phyloP scores from a whole-genome alignment of 768 basidiomycete genomes.

The Boletus rubroflammeus region DNA sequence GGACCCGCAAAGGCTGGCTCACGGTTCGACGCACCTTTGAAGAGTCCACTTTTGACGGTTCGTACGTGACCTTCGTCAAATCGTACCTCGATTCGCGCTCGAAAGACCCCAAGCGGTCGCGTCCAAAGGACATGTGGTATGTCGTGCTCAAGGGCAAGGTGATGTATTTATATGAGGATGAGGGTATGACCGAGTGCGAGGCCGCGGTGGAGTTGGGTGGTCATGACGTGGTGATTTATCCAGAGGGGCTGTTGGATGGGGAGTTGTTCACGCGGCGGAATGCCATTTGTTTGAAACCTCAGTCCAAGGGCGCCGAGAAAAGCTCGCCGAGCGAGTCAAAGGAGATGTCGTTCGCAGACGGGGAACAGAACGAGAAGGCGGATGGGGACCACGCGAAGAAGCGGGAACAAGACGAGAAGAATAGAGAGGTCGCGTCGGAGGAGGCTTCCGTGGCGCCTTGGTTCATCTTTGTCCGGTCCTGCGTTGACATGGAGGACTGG shows the following conservation, averaged over 20 bases:
- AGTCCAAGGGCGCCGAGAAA: constrained; percentile 32
- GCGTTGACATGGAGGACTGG: constrained; percentile 97
- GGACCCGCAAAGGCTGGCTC: constrained; percentile 76
- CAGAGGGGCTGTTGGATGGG: constrained; percentile 73
- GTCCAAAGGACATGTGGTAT: constrained; percentile 92
- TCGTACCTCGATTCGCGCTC: constrained; percentile 79
- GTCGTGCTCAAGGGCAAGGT: constrained; percentile 89
- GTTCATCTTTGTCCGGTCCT: constrained; percentile 91
- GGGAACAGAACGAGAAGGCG: constrained; percentile 30
- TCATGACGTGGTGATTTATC: constrained; percentile 73
- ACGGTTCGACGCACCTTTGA: constrained; percentile 79
- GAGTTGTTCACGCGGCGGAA: constrained; percentile 91
- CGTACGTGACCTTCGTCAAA: constrained; percentile 76
- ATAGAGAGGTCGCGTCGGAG: constrained; percentile 40
- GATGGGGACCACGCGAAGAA: constrained; percentile 8
- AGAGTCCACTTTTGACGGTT: constrained; percentile 55
- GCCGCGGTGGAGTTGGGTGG: constrained; percentile 83
- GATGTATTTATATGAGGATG: constrained; percentile 91
- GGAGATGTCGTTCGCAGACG: constrained; percentile 43
- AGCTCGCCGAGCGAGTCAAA: constrained; percentile 48
- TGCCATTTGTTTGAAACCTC: constrained; percentile 74
- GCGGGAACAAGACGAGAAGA: constrained; percentile 38
- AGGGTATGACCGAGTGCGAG: constrained; percentile 84
- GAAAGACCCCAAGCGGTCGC: constrained; percentile 76
- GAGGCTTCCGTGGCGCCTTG: constrained; percentile 66